Evolutionary conservation across 2,329 filamentous ascomycete genomes (phyloP).

Genomic region (Lachnellula willkommii): DNA sequence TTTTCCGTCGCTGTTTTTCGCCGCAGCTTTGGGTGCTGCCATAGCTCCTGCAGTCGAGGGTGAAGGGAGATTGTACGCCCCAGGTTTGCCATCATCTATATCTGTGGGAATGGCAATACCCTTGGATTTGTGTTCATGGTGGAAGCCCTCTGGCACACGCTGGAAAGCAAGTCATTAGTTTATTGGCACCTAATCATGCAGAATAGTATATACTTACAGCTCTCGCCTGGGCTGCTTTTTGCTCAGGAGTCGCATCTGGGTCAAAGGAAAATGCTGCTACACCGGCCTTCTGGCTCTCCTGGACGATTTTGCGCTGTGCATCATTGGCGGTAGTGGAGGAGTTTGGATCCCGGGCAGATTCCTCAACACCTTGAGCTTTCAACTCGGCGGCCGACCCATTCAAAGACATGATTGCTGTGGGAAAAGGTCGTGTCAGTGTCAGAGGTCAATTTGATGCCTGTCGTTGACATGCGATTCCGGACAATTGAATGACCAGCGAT

Average conservation of each 20-base stretch:
- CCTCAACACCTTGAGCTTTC: constrained; percentile 74
- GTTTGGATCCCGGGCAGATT: constrained; percentile 68
- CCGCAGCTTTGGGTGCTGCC: constrained; percentile 38
- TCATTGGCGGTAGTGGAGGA: constrained; percentile 62
- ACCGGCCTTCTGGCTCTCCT: constrained; percentile 74
- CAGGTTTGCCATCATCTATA: constrained; percentile 62
- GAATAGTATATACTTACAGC: constrained; percentile 52
- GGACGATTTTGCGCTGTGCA: constrained; percentile 67
- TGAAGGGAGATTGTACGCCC: constrained; percentile 71
- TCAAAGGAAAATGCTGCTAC: constrained; percentile 80
- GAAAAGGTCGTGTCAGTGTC: constrained; percentile 8
- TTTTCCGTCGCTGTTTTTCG: constrained; percentile 44
- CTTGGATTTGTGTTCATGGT: constrained; percentile 55
- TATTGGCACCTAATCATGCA: not conserved
- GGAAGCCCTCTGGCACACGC: constrained; percentile 60
- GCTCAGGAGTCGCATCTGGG: constrained; percentile 72
- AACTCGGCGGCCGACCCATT: constrained; percentile 52
- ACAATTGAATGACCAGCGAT: not conserved
- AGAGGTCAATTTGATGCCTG: constrained; percentile 9
- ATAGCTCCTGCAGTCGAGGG: constrained; percentile 67
- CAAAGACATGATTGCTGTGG: constrained; percentile 21
- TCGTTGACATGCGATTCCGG: constrained; percentile 6
- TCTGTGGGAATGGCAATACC: constrained; percentile 73
- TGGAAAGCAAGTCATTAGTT: constrained; percentile 30
- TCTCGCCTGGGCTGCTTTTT: constrained; percentile 76